These are phyloP conservation scores for Phytopythium boreale DNA, from an alignment of 352 stramenopile genomes.

Conservation along the genomic window DNA sequence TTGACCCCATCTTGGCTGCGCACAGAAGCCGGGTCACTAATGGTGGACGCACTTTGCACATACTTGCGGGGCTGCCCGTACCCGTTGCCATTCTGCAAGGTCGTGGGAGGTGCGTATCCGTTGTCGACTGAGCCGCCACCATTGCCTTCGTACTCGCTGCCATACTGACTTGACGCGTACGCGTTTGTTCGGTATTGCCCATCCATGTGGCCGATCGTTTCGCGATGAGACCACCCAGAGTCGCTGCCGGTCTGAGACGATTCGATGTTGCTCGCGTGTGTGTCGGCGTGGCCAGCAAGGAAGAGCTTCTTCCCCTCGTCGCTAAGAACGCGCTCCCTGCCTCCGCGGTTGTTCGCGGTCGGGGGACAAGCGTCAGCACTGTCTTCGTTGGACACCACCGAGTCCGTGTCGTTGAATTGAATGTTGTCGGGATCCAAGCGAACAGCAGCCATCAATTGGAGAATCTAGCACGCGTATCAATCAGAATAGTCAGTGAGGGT, in stretches of 20 bases:
- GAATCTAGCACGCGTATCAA: slow-evolving; percentile 24
- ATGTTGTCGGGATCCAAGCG: slow-evolving; percentile 77
- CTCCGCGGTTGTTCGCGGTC: slow-evolving; percentile 65
- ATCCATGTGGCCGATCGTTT: slow-evolving; percentile 32
- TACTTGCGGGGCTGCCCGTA: slow-evolving; percentile 17
- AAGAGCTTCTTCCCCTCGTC: slow-evolving; percentile 86
- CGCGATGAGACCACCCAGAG: slow-evolving; percentile 16
- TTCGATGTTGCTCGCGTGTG: slow-evolving; percentile 17
- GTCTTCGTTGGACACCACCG: slow-evolving; percentile 41
- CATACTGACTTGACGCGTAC: slow-evolving; percentile 46
- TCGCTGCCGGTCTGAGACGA: slow-evolving; percentile 32
- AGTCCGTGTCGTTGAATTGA: slow-evolving; percentile 64
- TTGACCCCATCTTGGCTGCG: slow-evolving; percentile 12
- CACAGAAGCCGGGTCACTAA: slow-evolving; percentile 20
- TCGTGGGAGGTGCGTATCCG: slow-evolving; percentile 40
- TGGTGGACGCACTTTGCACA: slow-evolving; percentile 18
- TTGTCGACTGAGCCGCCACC: slow-evolving; percentile 53
- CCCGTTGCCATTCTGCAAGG: slow-evolving; percentile 18
- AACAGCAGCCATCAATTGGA: slow-evolving; percentile 79
- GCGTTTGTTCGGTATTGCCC: slow-evolving; percentile 39
- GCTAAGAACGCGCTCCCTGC: slow-evolving; percentile 71
- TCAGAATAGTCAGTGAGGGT: neutral
- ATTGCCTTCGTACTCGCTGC: slow-evolving; percentile 52
- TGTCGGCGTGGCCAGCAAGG: slow-evolving; percentile 44
- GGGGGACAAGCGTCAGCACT: slow-evolving; percentile 50